These are phyloP conservation scores for Thermothielavioides terrestris DNA, from an alignment of 495 filamentous ascomycete genomes.

Conservation along the genomic window DNA sequence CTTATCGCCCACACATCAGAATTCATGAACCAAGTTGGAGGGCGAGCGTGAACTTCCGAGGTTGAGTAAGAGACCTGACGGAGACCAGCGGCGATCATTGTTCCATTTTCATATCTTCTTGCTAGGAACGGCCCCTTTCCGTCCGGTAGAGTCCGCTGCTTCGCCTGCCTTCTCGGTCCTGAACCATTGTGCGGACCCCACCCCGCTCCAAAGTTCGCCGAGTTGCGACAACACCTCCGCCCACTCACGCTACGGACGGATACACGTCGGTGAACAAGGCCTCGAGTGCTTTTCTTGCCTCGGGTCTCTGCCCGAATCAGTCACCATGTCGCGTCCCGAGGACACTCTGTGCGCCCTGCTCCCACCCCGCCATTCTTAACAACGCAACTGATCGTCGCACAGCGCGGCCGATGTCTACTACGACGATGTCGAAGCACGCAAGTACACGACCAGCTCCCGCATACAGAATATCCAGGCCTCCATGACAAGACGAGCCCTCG, in stretches of 20 bases:
- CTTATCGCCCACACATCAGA: conserved; percentile 7
- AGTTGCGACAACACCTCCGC: not conserved
- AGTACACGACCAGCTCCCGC: conserved; percentile 95
- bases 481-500: conserved; percentile 89
- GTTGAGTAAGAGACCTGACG: too few species aligned
- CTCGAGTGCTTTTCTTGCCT: too few species aligned
- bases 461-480: conserved; percentile 89
- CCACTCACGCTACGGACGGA: too few species aligned
- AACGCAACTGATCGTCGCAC: conserved; percentile 12
- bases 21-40: not conserved
- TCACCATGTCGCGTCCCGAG: conserved; percentile 88
- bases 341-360: conserved; percentile 60
- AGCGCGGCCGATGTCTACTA: conserved; percentile 95
- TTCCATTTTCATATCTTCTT: too few species aligned
- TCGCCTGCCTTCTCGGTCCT: too few species aligned
- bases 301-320: not conserved
- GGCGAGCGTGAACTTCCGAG: too few species aligned
- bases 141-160: too few species aligned
- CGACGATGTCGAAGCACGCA: conserved; percentile 85
- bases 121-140: too few species aligned
- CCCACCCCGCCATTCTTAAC: conserved; percentile 6
- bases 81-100: too few species aligned
- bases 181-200: too few species aligned
- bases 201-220: not conserved
- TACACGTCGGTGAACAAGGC: too few species aligned